Evolutionary conservation across 2,329 filamentous ascomycete genomes (phyloP), one percentile per base, ranked within the genome.

Genomic region (Biscogniauxia marginata): DNA sequence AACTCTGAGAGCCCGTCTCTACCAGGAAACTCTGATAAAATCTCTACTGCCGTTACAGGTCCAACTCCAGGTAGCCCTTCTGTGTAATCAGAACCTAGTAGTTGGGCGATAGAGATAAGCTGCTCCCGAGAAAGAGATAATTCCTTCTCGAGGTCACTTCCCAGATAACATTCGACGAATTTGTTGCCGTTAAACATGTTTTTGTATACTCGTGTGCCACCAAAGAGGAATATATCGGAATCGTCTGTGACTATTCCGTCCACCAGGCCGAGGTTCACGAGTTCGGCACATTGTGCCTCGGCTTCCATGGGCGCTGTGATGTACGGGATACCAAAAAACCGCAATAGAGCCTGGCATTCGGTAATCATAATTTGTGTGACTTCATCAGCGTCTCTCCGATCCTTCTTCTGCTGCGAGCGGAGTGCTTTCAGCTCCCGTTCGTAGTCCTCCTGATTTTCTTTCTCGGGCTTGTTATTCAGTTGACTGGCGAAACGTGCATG

Each of bases 171-270:
- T 75, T 99, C 95, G 45, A 99, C 95, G 66, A 91, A 96, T 71
- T 99, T 99, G 73, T 95, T 95, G 66, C 91, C 88, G 74, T 97
- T 99, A 80, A 99, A 99, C 92, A 99, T 96, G 77, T 99, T 99
- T 74, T 99, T 99, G 80, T 99, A 99, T 20, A 99, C 89, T 18
- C 93, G 83, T 0, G 92, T 99, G 39, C 95, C 96, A 18, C 95
- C 96, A 72, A 99, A 99, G 0, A 99, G 83, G 68, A 99, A 99
- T 0, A 88, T 96, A 77, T 99, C 95, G 2, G 90, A 96, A 71
- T 99, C 95, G 67, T 99, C 95, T 0, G 96, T 99, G 24, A 99
- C 93, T 59, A 99, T 96, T 11, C 96, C 95, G 70, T 99, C 96
- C 7, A 99, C 96, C 0, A 98, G 84, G 0, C 91, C 91, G 0